Evolutionary conservation across 2,329 filamentous ascomycete species (phyloP).

Genomic region (Plenodomus lindquistii): DNA sequence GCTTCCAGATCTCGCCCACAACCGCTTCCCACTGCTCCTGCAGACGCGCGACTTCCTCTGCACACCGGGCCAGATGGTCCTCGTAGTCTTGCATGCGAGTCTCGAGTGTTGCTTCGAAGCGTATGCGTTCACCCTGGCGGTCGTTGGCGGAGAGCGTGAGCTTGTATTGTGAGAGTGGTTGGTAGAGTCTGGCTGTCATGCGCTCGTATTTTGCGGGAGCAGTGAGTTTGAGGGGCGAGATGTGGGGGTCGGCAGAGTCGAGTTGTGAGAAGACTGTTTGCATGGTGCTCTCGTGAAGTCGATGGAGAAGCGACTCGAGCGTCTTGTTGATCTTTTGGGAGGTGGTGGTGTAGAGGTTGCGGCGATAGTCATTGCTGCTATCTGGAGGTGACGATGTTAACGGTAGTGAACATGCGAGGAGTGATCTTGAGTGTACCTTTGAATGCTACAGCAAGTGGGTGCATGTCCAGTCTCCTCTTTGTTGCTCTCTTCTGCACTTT

Average conservation of each 20-base stretch:
- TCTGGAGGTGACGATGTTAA: constrained; percentile 26
- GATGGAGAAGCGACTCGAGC: constrained; percentile 16
- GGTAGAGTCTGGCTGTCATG: constrained; percentile 18
- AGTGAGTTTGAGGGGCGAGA: constrained; percentile 18
- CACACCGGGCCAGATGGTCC: constrained; percentile 20
- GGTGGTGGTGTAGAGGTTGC: constrained; percentile 23
- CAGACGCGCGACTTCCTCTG: constrained; percentile 21
- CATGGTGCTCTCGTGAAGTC: constrained; percentile 16
- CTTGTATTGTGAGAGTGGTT: constrained; percentile 21
- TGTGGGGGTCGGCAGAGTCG: not conserved
- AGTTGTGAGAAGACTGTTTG: constrained; percentile 12
- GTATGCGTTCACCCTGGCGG: constrained; percentile 11
- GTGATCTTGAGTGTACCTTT: constrained; percentile 24
- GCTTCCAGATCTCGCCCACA: constrained; percentile 36
- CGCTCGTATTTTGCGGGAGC: constrained; percentile 22
- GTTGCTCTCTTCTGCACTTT: constrained; percentile 5
- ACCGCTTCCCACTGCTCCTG: constrained; percentile 31
- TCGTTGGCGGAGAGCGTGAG: constrained; percentile 12
- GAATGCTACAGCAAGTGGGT: constrained; percentile 34
- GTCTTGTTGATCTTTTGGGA: constrained; percentile 24
- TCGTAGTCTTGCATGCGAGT: constrained; percentile 26
- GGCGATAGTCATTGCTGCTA: constrained; percentile 29
- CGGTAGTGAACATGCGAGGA: not conserved
- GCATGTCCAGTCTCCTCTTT: constrained; percentile 11
- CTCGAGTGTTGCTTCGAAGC: constrained; percentile 16